Conservation (phyloP, 495 filamentous ascomycete genomes). For the Trichoderma gamsii region DNA sequence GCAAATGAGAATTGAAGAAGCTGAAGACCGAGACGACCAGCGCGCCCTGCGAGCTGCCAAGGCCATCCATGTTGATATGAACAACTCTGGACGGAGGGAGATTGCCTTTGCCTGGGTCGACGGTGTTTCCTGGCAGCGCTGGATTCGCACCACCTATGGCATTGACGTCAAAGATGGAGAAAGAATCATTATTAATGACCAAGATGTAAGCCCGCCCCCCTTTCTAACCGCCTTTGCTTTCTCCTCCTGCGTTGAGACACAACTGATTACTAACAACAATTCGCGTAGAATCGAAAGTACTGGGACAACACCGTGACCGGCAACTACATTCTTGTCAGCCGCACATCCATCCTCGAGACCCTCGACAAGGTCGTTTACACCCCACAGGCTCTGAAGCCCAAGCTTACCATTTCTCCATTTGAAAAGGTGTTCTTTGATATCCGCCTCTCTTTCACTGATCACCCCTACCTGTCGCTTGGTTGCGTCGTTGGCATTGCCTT, state of each 20-base stretch:
- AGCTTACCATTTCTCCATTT: conserved; percentile 73
- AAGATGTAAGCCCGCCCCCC: conserved; percentile 67
- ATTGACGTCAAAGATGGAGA: conserved; percentile 80
- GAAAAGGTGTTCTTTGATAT: conserved; percentile 75
- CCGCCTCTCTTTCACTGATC: conserved; percentile 56
- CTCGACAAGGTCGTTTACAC: conserved; percentile 65
- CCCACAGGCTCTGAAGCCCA: conserved; percentile 77
- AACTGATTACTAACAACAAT: conserved; percentile 11
- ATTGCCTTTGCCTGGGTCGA: conserved; percentile 98
- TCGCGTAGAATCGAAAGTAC: conserved; percentile 71
- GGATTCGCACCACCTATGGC: conserved; percentile 90
- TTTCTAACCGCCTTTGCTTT: not conserved
- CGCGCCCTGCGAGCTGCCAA: conserved; percentile 82
- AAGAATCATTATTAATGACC: conserved; percentile 92
- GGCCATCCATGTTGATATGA: conserved; percentile 83
- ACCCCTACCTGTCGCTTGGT: conserved; percentile 65
- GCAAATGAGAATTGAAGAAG: conserved; percentile 91
- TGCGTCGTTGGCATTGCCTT: conserved; percentile 52
- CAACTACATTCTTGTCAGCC: conserved; percentile 77
- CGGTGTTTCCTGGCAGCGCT: conserved; percentile 93
- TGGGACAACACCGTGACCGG: conserved; percentile 92
- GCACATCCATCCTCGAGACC: conserved; percentile 92
- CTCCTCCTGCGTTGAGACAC: conserved; percentile 5
- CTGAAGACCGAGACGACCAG: conserved; percentile 88
- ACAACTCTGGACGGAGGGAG: conserved; percentile 77